Percentiles rank a stretch among this genome's conserved stretches.
These are phyloP conservation scores for Rhododendron molle DNA, from an alignment of 148 eudicot genomes.

Conservation along the genomic window DNA sequence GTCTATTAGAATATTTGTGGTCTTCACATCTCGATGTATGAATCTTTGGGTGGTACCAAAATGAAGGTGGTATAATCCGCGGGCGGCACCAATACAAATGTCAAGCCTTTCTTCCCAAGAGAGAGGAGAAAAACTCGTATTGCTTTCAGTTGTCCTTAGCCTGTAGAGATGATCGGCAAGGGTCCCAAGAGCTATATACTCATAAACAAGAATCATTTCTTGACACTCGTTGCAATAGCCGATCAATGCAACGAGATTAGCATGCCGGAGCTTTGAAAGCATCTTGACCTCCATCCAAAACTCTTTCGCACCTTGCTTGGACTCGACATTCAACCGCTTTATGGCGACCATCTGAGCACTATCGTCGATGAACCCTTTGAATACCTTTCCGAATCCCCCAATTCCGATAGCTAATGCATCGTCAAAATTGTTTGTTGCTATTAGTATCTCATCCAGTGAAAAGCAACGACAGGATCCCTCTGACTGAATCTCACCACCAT, in stretches of 20 bases:
- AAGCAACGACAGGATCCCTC: background rate
- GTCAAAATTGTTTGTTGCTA: background rate
- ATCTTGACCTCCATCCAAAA: background rate
- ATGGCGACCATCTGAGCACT: background rate
- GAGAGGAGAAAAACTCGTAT: background rate
- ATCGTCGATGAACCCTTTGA: background rate
- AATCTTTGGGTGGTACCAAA: background rate
- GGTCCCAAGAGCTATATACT: background rate
- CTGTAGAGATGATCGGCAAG: background rate
- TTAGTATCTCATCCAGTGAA: background rate
- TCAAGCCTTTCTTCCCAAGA: background rate
- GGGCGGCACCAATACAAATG: background rate
- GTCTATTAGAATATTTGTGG: background rate
- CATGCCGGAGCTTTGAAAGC: background rate
- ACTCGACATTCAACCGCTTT: background rate
- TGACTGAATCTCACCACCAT: background rate
- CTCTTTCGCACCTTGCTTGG: background rate
- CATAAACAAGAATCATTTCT: background rate
- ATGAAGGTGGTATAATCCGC: background rate
- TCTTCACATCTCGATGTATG: conserved; percentile 3
- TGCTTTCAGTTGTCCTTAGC: background rate
- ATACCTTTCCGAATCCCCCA: background rate
- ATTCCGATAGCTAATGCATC: background rate
- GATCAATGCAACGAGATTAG: background rate
- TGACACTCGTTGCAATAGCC: background rate